These are phyloP conservation scores for Scedosporium minutisporum DNA, from an alignment of 2,329 filamentous ascomycete species.

Conservation along the genomic window DNA sequence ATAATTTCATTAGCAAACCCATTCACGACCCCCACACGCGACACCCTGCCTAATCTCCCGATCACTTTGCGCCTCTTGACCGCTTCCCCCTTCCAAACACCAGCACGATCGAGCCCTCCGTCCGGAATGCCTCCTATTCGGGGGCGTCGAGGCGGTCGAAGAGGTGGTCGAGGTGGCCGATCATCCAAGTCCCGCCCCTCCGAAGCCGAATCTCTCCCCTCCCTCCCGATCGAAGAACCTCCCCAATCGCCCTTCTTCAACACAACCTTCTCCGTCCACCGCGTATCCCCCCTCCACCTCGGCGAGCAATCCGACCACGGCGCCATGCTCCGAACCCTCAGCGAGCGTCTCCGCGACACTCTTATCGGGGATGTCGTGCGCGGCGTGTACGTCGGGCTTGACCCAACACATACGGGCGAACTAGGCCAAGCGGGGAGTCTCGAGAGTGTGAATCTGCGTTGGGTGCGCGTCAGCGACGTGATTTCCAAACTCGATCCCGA, in stretches of 20 bases:
- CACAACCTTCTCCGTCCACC: conserved; percentile 48
- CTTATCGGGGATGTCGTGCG: conserved; percentile 51
- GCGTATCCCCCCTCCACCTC: conserved; percentile 43
- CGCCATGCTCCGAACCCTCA: conserved; percentile 19
- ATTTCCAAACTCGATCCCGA: conserved; percentile 16
- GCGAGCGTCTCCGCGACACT: conserved; percentile 40
- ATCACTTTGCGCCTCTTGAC: neutral
- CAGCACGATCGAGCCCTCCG: neutral
- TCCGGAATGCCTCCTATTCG: neutral
- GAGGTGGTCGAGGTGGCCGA: conserved; percentile 4
- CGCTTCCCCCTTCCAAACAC: neutral
- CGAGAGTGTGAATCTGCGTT: conserved; percentile 36
- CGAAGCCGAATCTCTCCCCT: conserved; percentile 3
- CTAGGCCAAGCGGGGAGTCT: conserved; percentile 32
- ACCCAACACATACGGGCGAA: conserved; percentile 26
- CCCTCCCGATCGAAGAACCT: conserved; percentile 12
- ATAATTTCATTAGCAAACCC: too few relatives aligned
- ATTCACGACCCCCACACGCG: neutral
- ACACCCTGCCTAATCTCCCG: neutral
- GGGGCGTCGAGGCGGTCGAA: neutral
- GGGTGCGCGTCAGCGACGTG: conserved; percentile 26
- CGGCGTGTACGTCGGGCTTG: conserved; percentile 44
- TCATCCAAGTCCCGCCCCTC: conserved; percentile 3
- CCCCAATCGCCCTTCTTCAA: conserved; percentile 39
- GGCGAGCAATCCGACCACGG: conserved; percentile 21